Base-by-base conservation (phyloP, 2,329 filamentous ascomycete species). In the Verticillium tricorpus region DNA sequence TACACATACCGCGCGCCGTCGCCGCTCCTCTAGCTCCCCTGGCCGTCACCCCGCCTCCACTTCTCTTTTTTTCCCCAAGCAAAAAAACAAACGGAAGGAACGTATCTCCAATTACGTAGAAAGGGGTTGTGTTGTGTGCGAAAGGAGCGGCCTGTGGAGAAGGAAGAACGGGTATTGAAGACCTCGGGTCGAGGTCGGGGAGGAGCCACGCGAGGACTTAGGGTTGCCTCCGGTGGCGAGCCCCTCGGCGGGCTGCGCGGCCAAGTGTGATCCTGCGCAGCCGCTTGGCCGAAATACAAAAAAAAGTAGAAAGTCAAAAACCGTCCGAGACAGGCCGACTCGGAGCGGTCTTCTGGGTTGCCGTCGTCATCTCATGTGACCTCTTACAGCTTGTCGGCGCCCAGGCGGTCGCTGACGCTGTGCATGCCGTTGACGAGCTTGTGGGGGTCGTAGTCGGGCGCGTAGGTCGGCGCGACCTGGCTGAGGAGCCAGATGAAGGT, bases 401-500 rank as follows among this genome's bases (percentile, higher is more conserved):
- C 58, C 14, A 59, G 31, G n/a, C 45, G 40, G 22, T 59, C 58
- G 40, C 58, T 59, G 14, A 59, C 45, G 69, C 75, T 79, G 64
- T 80, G 77, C 50, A 83, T 80, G 67, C 78, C 78, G 62, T 74
- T 77, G 60, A 82, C 73, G 60, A 83, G 76, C 69, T 78, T 80
- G 60, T 76, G 73, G 6, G 84, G 77, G 70, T 85, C 80, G 67
- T 85, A 85, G 39, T 80, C 80, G 34, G 82, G 77, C 17, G 80
- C 82, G 65, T 86, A 86, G 32, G 78, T 80, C 25, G 88, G 88
- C 57, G 87, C 87, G 65, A 91, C 76, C 50, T 86, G 85, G 64
- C 85, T 86, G 62, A 96, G 84, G 22, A 96, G 75, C 67, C 91
- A 74, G 76, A 95, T 88, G 68, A 94, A 76, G 59, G 84, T 77